These are phyloP conservation scores for Pseudogymnoascus sp. DNA, from an alignment of 2,329 filamentous ascomycete genomes.

Conservation along the genomic window DNA sequence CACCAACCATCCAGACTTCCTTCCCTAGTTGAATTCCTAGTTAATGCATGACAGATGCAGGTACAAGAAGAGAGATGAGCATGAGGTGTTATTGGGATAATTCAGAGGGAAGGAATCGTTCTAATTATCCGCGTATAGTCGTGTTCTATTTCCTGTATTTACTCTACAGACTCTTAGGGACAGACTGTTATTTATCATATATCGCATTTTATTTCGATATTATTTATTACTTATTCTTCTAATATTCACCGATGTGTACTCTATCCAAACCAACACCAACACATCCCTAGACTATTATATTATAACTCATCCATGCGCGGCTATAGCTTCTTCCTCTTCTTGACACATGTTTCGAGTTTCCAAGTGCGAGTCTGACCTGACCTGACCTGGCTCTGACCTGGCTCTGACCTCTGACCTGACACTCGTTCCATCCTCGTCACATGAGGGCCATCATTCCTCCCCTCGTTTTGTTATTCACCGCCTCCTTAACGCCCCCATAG, in stretches of 20 bases:
- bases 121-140: background rate
- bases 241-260: background rate
- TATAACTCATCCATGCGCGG: background rate
- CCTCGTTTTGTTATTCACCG: background rate
- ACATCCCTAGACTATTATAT: background rate
- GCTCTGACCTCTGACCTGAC: background rate
- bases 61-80: background rate
- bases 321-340: background rate
- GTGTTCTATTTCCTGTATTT: background rate
- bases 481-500: background rate
- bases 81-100: background rate
- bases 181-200: background rate
- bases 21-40: background rate
- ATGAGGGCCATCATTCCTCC: background rate
- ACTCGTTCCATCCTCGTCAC: background rate
- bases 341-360: background rate
- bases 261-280: background rate
- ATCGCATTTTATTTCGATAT: background rate
- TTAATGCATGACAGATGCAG: constrained; percentile 3
- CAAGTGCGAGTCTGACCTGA: background rate
- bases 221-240: background rate
- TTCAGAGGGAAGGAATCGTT: background rate
- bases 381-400: no score
- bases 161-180: background rate
- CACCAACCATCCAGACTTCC: background rate